phyloP scores from a whole-genome alignment of 2,329 filamentous ascomycete genomes.

The Penicillium occitanis region DNA sequence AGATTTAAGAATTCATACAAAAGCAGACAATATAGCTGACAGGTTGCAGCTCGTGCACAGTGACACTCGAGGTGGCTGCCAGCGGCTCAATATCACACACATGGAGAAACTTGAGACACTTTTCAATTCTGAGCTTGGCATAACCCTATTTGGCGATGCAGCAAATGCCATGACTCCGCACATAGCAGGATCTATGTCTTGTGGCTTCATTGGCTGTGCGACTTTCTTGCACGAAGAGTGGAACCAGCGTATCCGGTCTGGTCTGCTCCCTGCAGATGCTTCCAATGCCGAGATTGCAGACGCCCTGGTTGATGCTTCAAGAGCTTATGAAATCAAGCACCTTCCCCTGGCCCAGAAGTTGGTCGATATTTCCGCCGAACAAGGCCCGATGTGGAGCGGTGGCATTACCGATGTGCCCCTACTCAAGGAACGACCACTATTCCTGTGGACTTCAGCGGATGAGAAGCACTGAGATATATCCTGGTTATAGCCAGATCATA shows the following conservation, averaged over 20 bases:
- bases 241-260: constrained; percentile 5
- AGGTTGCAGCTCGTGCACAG: constrained; percentile 8
- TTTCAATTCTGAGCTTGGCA: constrained; percentile 11
- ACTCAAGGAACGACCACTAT: constrained; percentile 3
- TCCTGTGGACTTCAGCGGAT: constrained; percentile 17
- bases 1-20: neutral
- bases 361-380: constrained; percentile 12
- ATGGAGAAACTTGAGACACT: constrained; percentile 11
- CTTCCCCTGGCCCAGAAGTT: constrained; percentile 16
- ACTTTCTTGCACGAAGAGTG: constrained; percentile 18
- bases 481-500: too few species aligned
- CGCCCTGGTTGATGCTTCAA: constrained; percentile 2
- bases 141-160: constrained; percentile 13
- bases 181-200: constrained; percentile 16
- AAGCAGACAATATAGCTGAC: neutral
- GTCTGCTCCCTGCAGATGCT: constrained; percentile 2
- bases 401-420: constrained; percentile 11
- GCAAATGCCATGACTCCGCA: constrained; percentile 15
- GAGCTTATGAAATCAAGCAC: constrained; percentile 15
- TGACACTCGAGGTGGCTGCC: constrained; percentile 13
- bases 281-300: constrained; percentile 7
- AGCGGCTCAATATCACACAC: constrained; percentile 12
- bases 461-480: neutral
- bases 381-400: constrained; percentile 19
- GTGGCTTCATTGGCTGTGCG: constrained; percentile 9